phyloP scores from a whole-genome alignment of 176 grass and related monocot genomes.

The Stipa capillata region DNA sequence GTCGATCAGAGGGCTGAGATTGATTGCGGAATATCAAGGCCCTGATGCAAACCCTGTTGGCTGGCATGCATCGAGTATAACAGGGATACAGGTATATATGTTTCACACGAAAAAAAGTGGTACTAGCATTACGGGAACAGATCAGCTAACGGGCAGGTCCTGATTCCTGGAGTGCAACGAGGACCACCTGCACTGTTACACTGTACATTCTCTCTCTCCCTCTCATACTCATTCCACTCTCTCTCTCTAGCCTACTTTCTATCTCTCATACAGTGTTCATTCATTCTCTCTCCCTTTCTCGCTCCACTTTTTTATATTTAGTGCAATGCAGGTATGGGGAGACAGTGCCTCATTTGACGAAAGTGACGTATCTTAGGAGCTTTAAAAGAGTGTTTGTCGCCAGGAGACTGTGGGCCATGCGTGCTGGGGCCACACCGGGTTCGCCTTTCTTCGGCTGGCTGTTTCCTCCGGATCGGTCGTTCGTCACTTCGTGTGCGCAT shows the following conservation, averaged over 20 bases:
- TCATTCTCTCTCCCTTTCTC: not conserved
- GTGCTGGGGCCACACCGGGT: not conserved
- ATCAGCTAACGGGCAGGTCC: not conserved
- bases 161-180: conserved; percentile 5
- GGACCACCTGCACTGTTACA: conserved; percentile 14
- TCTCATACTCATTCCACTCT: not conserved
- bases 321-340: not conserved
- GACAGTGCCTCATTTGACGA: conserved; percentile 36
- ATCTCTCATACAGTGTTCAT: not conserved
- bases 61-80: too few relatives aligned
- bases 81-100: not conserved
- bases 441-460: not conserved
- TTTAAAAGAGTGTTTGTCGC: not conserved
- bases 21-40: too few relatives aligned
- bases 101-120: too few relatives aligned
- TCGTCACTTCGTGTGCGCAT: not conserved
- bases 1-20: too few relatives aligned
- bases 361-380: conserved; percentile 28
- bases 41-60: too few relatives aligned
- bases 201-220: too few relatives aligned
- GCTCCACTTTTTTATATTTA: not conserved
- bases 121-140: not conserved
- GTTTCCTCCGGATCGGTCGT: not conserved
- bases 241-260: not conserved
- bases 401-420: too few relatives aligned